phyloP scores from a whole-genome alignment of 306 rosid genomes.

The Lathyrus aphaca region DNA sequence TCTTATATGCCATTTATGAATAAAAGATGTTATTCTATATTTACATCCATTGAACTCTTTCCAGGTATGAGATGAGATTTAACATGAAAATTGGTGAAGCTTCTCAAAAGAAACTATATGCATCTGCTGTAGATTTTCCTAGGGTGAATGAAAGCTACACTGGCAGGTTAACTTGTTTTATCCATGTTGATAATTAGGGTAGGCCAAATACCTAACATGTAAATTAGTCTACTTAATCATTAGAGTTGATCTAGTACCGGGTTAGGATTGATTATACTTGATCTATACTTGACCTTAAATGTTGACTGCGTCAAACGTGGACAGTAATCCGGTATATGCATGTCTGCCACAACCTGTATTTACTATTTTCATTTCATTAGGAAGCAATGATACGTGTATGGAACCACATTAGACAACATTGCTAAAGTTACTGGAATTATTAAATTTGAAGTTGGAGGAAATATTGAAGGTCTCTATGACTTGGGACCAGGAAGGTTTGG shows the following conservation, averaged over 20 bases:
- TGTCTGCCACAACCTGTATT: neutral
- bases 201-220: neutral
- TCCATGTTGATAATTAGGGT: slow-evolving; percentile 9
- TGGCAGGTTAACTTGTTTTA: slow-evolving; percentile 61
- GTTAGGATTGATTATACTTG: too few relatives aligned
- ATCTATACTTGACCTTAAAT: too few relatives aligned
- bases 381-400: slow-evolving; percentile 79
- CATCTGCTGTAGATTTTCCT: slow-evolving; percentile 83
- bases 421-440: slow-evolving; percentile 74
- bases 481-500: slow-evolving; percentile 83
- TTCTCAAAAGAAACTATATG: slow-evolving; percentile 74
- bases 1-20: too few relatives aligned
- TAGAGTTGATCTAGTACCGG: too few relatives aligned
- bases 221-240: too few relatives aligned
- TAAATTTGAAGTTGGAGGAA: slow-evolving; percentile 91
- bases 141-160: slow-evolving; percentile 92
- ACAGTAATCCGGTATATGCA: neutral
- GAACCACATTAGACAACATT: slow-evolving; percentile 71
- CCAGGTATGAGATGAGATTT: slow-evolving; percentile 90
- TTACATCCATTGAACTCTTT: slow-evolving; percentile 34
- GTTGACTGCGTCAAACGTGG: too few relatives aligned
- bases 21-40: slow-evolving; percentile 23
- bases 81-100: slow-evolving; percentile 80
- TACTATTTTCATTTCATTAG: slow-evolving; percentile 45
- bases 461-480: slow-evolving; percentile 73